Evolutionary conservation across 148 eudicot genomes (phyloP).

Genomic region (Pouteria glomerata): DNA sequence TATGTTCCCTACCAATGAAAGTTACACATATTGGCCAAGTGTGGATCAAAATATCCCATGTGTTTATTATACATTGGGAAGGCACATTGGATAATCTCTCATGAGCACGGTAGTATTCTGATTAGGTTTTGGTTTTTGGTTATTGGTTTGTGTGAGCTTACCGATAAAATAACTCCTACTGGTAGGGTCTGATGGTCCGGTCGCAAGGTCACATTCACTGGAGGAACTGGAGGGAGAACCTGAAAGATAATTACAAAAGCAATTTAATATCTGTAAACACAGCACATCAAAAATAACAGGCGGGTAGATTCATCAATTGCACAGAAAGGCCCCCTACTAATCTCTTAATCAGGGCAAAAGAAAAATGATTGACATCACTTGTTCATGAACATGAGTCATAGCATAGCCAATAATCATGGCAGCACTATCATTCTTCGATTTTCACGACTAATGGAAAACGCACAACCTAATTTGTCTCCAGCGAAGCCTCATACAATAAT

Average conservation of each 20-base stretch:
- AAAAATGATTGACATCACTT: background rate
- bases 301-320: background rate
- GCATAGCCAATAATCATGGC: background rate
- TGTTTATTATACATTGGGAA: too few species aligned
- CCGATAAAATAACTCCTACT: constrained; percentile 70
- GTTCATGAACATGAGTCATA: background rate
- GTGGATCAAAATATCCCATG: too few species aligned
- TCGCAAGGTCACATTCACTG: constrained; percentile 53
- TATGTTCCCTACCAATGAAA: too few species aligned
- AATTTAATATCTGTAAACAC: background rate
- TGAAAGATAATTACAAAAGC: constrained; percentile 20
- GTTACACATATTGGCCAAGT: too few species aligned
- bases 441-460: too few species aligned
- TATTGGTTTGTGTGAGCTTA: constrained; percentile 27
- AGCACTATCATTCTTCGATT: background rate
- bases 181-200: constrained; percentile 69
- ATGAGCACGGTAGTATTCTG: too few species aligned
- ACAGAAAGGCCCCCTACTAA: background rate
- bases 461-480: background rate
- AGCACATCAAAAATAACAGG: background rate
- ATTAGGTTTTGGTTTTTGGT: too few species aligned
- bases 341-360: background rate
- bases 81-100: too few species aligned
- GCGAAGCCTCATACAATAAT: background rate
- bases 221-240: constrained; percentile 86